These are phyloP conservation scores for Rhizopus stolonifer DNA, from an alignment of 371 early-diverging fungal species.

Conservation along the genomic window DNA sequence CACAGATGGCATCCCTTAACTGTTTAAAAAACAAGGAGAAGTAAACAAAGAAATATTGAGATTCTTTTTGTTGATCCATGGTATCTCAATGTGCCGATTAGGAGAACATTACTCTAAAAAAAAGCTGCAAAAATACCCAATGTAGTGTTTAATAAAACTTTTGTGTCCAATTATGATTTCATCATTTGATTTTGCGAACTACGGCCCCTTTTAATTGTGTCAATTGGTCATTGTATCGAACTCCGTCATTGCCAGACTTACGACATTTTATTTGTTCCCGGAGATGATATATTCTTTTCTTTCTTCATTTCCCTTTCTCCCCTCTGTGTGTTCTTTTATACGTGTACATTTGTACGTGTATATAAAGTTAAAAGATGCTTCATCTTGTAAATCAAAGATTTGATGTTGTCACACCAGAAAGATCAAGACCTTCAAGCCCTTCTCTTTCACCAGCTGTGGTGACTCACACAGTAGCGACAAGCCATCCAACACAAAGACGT, in stretches of 20 bases:
- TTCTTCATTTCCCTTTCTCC: neutral
- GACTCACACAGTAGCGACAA: constrained; percentile 41
- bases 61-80: too few relatives aligned
- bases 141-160: too few relatives aligned
- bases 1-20: too few relatives aligned
- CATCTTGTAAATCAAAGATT: constrained; percentile 42
- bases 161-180: too few relatives aligned
- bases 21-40: too few relatives aligned
- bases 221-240: constrained; percentile 1
- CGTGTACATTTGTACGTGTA: constrained; percentile 1
- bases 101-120: too few relatives aligned
- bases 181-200: neutral
- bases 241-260: constrained; percentile 4
- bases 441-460: constrained; percentile 44
- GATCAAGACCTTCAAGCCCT: constrained; percentile 46
- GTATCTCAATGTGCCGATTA: too few relatives aligned
- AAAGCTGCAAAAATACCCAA: too few relatives aligned
- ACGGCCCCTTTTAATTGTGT: constrained; percentile 3
- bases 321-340: neutral
- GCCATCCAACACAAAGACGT: constrained; percentile 28
- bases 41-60: too few relatives aligned
- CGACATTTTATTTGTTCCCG: constrained; percentile 6
- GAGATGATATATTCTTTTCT: constrained; percentile 2
- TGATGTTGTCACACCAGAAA: constrained; percentile 47
- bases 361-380: constrained; percentile 17